A percentile compares a stretch with the other conserved stretches of the same genome.
These are phyloP conservation scores for Irpex sp. DNA, from an alignment of 1,284 basidiomycete genomes.

Conservation along the genomic window DNA sequence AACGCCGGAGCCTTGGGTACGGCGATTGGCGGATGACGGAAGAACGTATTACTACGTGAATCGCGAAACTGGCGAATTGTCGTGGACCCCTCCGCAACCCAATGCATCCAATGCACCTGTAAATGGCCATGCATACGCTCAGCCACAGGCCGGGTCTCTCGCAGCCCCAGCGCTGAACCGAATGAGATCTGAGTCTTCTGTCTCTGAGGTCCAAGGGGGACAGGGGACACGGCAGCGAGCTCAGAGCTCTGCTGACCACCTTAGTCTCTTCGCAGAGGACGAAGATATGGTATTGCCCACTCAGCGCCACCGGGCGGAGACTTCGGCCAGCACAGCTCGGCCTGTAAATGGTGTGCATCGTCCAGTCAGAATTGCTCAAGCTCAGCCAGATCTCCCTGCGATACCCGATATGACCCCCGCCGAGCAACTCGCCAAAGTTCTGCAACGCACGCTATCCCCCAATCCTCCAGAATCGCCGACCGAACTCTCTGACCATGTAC, in stretches of 20 bases:
- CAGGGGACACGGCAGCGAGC: constrained; percentile 27
- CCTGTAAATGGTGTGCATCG: constrained; percentile 15
- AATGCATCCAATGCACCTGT: constrained; percentile 13
- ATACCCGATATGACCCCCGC: constrained; percentile 54
- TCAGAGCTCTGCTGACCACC: constrained; percentile 37
- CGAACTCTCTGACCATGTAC: constrained; percentile 55
- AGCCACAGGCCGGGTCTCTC: constrained; percentile 11
- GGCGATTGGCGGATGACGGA: constrained; percentile 82
- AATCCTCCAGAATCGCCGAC: constrained; percentile 53
- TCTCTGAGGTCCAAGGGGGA: constrained; percentile 21
- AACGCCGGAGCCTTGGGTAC: constrained; percentile 78
- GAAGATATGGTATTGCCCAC: constrained; percentile 63
- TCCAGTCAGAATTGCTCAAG: constrained; percentile 11
- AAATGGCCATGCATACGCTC: constrained; percentile 11
- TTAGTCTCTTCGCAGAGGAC: constrained; percentile 74
- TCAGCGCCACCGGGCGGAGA: constrained; percentile 32
- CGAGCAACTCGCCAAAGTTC: constrained; percentile 59
- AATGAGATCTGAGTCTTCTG: constrained; percentile 36
- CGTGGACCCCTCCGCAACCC: constrained; percentile 59
- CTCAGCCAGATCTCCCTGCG: constrained; percentile 5
- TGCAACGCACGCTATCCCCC: constrained; percentile 61
- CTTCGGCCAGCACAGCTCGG: constrained; percentile 17
- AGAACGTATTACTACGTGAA: constrained; percentile 80
- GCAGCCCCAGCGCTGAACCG: constrained; percentile 22
- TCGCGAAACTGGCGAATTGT: constrained; percentile 61